phyloP scores from a whole-genome alignment of 176 grass and related monocot species.

The Paspalum vaginatum region DNA sequence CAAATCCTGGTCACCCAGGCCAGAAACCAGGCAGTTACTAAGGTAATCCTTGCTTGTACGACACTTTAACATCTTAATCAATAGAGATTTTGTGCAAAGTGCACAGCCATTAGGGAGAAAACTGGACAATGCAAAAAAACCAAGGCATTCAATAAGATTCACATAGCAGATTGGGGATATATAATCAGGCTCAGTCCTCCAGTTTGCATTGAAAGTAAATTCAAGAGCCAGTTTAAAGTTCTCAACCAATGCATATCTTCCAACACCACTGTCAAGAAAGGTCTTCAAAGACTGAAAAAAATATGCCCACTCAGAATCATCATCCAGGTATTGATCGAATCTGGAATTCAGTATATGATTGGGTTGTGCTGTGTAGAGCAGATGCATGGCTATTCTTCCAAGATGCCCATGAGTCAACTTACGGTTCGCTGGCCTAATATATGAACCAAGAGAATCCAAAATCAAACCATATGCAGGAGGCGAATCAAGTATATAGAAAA shows the following conservation, averaged over 20 bases:
- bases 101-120: conserved; percentile 30
- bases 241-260: conserved; percentile 33
- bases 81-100: conserved; percentile 57
- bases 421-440: background rate
- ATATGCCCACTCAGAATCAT: conserved; percentile 39
- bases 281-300: conserved; percentile 50
- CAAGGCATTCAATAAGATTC: conserved; percentile 66
- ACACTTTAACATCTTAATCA: conserved; percentile 60
- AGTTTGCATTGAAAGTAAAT: conserved; percentile 32
- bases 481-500: conserved; percentile 49
- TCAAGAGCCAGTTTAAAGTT: conserved; percentile 54
- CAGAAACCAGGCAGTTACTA: conserved; percentile 38
- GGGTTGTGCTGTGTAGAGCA: conserved; percentile 50
- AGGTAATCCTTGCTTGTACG: conserved; percentile 52
- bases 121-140: conserved; percentile 51
- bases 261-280: conserved; percentile 50
- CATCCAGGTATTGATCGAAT: conserved; percentile 32
- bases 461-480: conserved; percentile 38
- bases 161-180: conserved; percentile 61
- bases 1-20: background rate
- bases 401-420: conserved; percentile 57
- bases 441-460: conserved; percentile 37
- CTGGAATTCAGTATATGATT: conserved; percentile 25
- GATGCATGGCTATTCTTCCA: conserved; percentile 50
- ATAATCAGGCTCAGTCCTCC: conserved; percentile 45